Percentiles rank a stretch among this genome's conserved stretches.
phyloP scores from a whole-genome alignment of 2,329 filamentous ascomycete genomes.

The Chrysosporium queenslandicum region DNA sequence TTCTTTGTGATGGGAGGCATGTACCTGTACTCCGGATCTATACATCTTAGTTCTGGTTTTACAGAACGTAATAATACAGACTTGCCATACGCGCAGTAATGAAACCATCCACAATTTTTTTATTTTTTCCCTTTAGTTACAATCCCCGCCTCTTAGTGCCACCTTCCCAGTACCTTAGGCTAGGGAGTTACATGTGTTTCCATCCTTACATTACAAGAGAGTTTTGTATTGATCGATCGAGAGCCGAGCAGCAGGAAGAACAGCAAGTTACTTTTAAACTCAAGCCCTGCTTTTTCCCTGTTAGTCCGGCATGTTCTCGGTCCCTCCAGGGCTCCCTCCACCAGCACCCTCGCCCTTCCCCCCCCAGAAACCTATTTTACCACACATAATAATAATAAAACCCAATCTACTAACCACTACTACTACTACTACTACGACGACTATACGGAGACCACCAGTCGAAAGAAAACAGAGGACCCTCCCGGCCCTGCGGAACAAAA shows the following conservation, averaged over 20 bases:
- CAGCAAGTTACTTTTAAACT: constrained; percentile 2
- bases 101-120: background rate
- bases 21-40: too few species aligned
- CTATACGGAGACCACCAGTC: too few species aligned
- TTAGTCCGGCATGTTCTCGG: constrained; percentile 5
- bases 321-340: constrained; percentile 1
- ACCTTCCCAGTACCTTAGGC: constrained; percentile 3
- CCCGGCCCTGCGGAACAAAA: constrained; percentile 13
- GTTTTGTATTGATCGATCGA: background rate
- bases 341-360: background rate
- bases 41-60: too few species aligned
- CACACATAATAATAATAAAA: constrained; percentile 6
- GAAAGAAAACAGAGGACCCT: constrained; percentile 9
- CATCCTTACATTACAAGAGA: background rate
- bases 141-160: constrained; percentile 7
- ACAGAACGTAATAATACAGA: background rate
- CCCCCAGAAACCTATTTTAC: background rate
- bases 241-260: background rate
- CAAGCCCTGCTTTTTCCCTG: constrained; percentile 3
- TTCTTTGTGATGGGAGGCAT: too few species aligned
- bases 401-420: too few species aligned
- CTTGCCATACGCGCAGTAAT: constrained; percentile 2
- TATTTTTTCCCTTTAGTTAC: too few species aligned
- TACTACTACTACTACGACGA: too few species aligned
- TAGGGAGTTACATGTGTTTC: constrained; percentile 1